phyloP scores from a whole-genome alignment of 2,329 filamentous ascomycete species.

The Colletotrichum lini region DNA sequence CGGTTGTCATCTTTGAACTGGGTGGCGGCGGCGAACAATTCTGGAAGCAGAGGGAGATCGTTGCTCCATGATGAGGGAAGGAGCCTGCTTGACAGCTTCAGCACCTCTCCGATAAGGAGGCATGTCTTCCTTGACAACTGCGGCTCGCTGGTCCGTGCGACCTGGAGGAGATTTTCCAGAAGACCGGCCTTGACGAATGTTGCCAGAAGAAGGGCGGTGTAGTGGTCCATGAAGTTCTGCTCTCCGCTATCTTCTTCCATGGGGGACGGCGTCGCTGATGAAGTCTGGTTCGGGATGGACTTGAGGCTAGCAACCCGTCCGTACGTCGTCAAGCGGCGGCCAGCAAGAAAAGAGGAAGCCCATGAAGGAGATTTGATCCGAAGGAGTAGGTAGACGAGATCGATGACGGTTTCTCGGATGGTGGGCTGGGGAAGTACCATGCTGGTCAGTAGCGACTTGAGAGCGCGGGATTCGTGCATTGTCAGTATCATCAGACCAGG shows the following conservation, averaged over 20 bases:
- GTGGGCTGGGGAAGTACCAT: constrained; percentile 70
- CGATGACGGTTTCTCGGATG: constrained; percentile 84
- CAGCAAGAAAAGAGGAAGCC: constrained; percentile 96
- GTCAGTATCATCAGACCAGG: constrained; percentile 89
- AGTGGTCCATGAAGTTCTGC: constrained; percentile 93
- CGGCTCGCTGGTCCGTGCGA: constrained; percentile 77
- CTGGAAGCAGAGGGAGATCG: constrained; percentile 88
- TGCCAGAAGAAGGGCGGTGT: constrained; percentile 88
- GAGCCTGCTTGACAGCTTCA: constrained; percentile 90
- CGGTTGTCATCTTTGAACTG: constrained; percentile 79
- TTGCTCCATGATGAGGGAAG: constrained; percentile 87
- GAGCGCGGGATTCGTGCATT: constrained; percentile 88
- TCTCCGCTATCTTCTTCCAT: constrained; percentile 78
- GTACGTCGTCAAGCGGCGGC: constrained; percentile 93
- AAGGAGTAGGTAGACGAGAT: constrained; percentile 84
- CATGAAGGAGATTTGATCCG: constrained; percentile 94
- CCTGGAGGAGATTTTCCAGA: constrained; percentile 71
- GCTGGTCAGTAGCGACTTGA: constrained; percentile 81
- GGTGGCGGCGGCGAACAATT: constrained; percentile 83
- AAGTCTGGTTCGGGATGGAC: constrained; percentile 63
- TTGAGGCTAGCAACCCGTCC: constrained; percentile 92
- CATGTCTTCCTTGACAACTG: constrained; percentile 89
- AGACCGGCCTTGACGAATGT: constrained; percentile 88
- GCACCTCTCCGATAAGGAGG: constrained; percentile 88
- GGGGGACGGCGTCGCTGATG: constrained; percentile 54